Base-by-base conservation (phyloP, 1,284 basidiomycete species). In the Moesziomyces sp. region DNA sequence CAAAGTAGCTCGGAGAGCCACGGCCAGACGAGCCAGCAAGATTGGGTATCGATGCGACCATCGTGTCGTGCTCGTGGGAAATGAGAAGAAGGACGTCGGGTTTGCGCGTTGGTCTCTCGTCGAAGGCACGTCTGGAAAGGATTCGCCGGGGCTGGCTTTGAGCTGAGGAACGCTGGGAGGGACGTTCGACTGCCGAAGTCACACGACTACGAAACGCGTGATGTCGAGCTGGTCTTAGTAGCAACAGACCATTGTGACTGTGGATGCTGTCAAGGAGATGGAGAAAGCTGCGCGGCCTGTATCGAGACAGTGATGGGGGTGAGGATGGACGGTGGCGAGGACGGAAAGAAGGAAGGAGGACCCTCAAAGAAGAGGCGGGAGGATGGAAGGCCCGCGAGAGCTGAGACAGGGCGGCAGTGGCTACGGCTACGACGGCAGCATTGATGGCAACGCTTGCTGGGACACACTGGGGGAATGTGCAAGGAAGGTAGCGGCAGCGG, bases 1-100 rank as follows among this genome's bases (percentile, higher is more conserved):
- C 59, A 16, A 58, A 58, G 49, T 59, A 59, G 53, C 44, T 53
- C 40, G 46, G 13, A 21, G 66, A 5, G 16, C 33, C 43, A 11
- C 59, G 56, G 53, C 52, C 38, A 18, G 18, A 59, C 5, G 52
- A 42, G 33, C 60, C 44, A 19, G 48, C 56, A 18, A 63, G 52
- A 33, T 28, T 55, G 7, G 59, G 48, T 63, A 58, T 69, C 50
- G 60, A 59, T 19, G 60, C 58, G 26, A 63, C 52, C 59, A 59
- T 69, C 46, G 1, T 46, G 48, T 26, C 10, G 3, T 30, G 5
- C 24, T 42, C 52, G 49, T 43, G 42, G 14, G 23, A 16, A 16
- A 19, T 21, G 28, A 42, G n/a, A 18, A 9, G 5, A 21, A 33
- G 46, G 2, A 4, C 18, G 38, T 40, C 26, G 26, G 26, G 26